phyloP scores from a whole-genome alignment of 352 stramenopile species.

The Phytophthora citrophthora region DNA sequence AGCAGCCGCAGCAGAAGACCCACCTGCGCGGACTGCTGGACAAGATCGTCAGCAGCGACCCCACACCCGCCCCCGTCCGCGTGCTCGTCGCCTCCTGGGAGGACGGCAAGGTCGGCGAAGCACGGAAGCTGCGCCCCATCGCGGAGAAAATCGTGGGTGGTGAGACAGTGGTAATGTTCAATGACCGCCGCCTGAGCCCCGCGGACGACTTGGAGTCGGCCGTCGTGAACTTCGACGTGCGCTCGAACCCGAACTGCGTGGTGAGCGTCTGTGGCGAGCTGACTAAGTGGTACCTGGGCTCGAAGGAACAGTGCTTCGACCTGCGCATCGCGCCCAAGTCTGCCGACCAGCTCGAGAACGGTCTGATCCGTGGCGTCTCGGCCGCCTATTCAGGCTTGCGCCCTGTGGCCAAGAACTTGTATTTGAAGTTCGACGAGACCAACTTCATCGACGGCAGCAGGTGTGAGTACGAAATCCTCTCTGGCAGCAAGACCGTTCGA shows the following conservation, averaged over 20 bases:
- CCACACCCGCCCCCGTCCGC: conserved; percentile 36
- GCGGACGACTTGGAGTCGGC: conserved; percentile 57
- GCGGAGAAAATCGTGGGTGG: conserved; percentile 63
- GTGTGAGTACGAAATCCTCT: conserved; percentile 77
- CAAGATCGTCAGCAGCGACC: conserved; percentile 34
- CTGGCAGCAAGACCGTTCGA: conserved; percentile 65
- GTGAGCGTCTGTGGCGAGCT: conserved; percentile 73
- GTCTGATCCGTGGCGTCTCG: conserved; percentile 72
- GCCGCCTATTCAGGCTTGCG: conserved; percentile 59
- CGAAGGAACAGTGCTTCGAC: conserved; percentile 74
- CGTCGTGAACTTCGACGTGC: conserved; percentile 75
- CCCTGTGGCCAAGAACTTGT: conserved; percentile 68
- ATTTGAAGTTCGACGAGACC: conserved; percentile 80
- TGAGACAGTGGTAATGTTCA: conserved; percentile 76
- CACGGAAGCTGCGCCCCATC: conserved; percentile 38
- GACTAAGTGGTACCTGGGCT: conserved; percentile 68
- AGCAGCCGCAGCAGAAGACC: conserved; percentile 32
- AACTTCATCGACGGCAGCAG: conserved; percentile 77
- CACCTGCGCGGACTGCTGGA: conserved; percentile 51
- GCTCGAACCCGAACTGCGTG: conserved; percentile 71
- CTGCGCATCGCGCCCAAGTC: conserved; percentile 76
- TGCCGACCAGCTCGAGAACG: conserved; percentile 52
- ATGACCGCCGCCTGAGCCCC: conserved; percentile 47
- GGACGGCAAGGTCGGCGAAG: conserved; percentile 23
- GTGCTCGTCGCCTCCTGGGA: conserved; percentile 49